Percentiles rank a stretch among this genome's conserved stretches.
These are phyloP conservation scores for Zygoascus tannicola DNA, from an alignment of 805 yeast species.

Conservation along the genomic window DNA sequence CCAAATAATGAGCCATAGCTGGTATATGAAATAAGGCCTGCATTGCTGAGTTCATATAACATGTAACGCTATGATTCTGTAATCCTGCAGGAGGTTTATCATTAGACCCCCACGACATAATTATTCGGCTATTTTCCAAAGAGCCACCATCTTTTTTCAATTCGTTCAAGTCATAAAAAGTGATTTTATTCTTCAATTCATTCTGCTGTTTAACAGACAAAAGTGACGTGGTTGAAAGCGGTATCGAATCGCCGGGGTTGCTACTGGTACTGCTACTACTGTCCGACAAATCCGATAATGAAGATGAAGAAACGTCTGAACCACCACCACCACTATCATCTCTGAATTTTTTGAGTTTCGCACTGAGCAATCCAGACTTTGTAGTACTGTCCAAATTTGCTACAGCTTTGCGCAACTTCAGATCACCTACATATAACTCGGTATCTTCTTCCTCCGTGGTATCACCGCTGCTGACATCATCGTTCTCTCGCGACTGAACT, in stretches of 20 bases:
- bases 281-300: neutral
- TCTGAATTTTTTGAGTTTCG: neutral
- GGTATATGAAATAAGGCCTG: slow-evolving; percentile 89
- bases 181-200: slow-evolving; percentile 12
- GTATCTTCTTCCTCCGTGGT: slow-evolving; percentile 6
- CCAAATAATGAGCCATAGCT: slow-evolving; percentile 74
- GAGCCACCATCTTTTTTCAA: slow-evolving; percentile 53
- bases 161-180: slow-evolving; percentile 55
- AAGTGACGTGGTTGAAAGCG: neutral
- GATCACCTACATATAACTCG: neutral
- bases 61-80: slow-evolving; percentile 87
- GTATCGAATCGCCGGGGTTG: neutral
- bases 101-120: slow-evolving; percentile 50
- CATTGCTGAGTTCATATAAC: slow-evolving; percentile 92
- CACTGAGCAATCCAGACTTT: no score
- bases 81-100: slow-evolving; percentile 55
- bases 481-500: slow-evolving; percentile 18
- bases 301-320: neutral
- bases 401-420: neutral
- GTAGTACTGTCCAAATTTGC: neutral
- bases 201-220: neutral
- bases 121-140: slow-evolving; percentile 35
- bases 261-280: neutral
- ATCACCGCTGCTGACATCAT: neutral
- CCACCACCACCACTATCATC: neutral